Percentiles rank a stretch among this genome's conserved stretches.
phyloP scores from a whole-genome alignment of 2,329 filamentous ascomycete species.

The Coleophoma crateriformis region DNA sequence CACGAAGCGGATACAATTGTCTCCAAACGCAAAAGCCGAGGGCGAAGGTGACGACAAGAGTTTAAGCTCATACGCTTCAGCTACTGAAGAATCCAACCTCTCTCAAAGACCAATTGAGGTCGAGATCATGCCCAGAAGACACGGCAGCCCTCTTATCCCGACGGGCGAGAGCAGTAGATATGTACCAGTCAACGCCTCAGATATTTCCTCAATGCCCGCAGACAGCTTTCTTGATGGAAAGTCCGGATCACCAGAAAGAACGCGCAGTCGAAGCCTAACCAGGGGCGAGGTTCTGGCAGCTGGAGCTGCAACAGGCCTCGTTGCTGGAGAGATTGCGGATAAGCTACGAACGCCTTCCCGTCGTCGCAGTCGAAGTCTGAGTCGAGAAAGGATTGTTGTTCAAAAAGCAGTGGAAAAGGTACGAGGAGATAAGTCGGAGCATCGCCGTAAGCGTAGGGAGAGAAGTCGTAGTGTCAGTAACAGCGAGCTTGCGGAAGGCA shows the following conservation, averaged over 20 bases:
- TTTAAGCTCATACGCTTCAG: conserved; percentile 70
- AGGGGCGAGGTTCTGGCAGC: conserved; percentile 20
- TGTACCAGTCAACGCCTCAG: conserved; percentile 64
- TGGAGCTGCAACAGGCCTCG: conserved; percentile 34
- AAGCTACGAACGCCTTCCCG: conserved; percentile 54
- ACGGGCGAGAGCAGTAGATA: conserved; percentile 55
- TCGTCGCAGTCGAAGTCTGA: conserved; percentile 56
- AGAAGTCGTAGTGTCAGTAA: conserved; percentile 41
- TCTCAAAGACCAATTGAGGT: conserved; percentile 76
- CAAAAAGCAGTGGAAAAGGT: conserved; percentile 67
- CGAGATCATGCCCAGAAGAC: conserved; percentile 64
- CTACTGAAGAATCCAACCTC: conserved; percentile 73
- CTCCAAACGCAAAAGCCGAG: conserved; percentile 37
- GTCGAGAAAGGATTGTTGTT: conserved; percentile 56
- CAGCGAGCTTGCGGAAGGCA: conserved; percentile 35
- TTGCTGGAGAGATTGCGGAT: conserved; percentile 29
- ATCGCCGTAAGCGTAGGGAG: conserved; percentile 34
- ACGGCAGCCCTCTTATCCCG: conserved; percentile 63
- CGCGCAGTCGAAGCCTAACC: conserved; percentile 23
- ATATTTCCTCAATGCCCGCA: conserved; percentile 79
- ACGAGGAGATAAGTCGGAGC: conserved; percentile 40
- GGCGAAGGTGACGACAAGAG: conserved; percentile 57
- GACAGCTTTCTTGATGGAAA: conserved; percentile 61
- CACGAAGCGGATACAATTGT: conserved; percentile 61
- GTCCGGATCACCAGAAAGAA: conserved; percentile 22